These are phyloP conservation scores for Asterophora parasitica DNA, from an alignment of 768 basidiomycete genomes.

Conservation along the genomic window DNA sequence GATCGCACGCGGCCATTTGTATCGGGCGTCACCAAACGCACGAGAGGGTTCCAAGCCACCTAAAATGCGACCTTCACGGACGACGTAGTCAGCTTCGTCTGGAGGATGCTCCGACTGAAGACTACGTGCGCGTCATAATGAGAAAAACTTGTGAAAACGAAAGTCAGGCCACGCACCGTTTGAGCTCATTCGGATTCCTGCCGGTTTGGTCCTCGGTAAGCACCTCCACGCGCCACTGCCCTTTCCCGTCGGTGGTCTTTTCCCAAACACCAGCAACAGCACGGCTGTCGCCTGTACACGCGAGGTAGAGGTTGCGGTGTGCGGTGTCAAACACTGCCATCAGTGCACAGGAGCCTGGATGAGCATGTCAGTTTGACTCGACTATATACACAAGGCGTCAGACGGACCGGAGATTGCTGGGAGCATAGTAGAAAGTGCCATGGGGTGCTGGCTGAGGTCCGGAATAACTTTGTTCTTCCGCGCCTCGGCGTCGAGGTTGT, in stretches of 20 bases:
- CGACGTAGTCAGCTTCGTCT: constrained; percentile 68
- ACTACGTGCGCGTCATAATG: constrained; percentile 30
- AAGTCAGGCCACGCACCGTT: constrained; percentile 48
- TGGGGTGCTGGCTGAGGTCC: constrained; percentile 66
- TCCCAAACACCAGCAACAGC: constrained; percentile 96
- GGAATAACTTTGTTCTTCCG: constrained; percentile 50
- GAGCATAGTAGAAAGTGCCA: constrained; percentile 66
- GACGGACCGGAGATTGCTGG: constrained; percentile 74
- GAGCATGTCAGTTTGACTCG: constrained; percentile 12
- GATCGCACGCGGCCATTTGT: constrained; percentile 77
- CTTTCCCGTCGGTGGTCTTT: constrained; percentile 54
- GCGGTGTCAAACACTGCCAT: constrained; percentile 85
- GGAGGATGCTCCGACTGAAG: constrained; percentile 80
- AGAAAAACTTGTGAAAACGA: neutral
- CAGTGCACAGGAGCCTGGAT: constrained; percentile 82
- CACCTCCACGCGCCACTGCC: constrained; percentile 89
- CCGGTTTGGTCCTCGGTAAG: constrained; percentile 96
- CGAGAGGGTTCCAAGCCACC: constrained; percentile 85
- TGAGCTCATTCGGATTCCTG: constrained; percentile 78
- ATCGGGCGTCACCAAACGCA: constrained; percentile 86
- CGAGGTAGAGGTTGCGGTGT: constrained; percentile 79
- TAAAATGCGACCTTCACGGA: constrained; percentile 76
- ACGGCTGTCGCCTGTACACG: constrained; percentile 89
- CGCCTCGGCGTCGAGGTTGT: constrained; percentile 46
- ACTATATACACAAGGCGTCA: constrained; percentile 2